Conservation (phyloP, 1,284 basidiomycete genomes). For the Rhodotorula sp. region DNA sequence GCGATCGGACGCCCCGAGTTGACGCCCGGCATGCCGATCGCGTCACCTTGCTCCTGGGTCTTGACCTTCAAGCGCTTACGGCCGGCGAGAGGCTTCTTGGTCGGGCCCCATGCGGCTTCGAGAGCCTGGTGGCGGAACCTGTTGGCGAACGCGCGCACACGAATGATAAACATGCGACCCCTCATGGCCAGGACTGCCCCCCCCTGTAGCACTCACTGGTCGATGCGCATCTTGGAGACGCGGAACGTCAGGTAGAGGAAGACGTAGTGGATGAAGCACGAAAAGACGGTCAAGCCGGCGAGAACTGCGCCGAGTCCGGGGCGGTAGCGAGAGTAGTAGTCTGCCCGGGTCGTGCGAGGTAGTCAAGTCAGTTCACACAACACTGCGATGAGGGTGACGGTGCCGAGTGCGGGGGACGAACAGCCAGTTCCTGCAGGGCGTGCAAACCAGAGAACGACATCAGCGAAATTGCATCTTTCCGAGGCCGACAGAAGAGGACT, state of each 20-base stretch:
- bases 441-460: neutral
- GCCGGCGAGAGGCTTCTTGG: conserved; percentile 33
- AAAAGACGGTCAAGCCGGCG: conserved; percentile 68
- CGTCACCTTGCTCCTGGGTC: conserved; percentile 39
- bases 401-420: conserved; percentile 5
- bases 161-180: neutral
- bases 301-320: conserved; percentile 78
- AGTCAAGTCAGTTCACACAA: neutral
- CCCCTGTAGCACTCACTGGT: conserved; percentile 25
- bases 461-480: neutral
- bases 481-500: conserved; percentile 3
- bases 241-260: conserved; percentile 73
- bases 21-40: conserved; percentile 33
- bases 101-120: conserved; percentile 44
- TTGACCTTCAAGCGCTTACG: conserved; percentile 39
- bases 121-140: conserved; percentile 45
- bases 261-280: conserved; percentile 73
- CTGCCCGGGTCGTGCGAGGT: conserved; percentile 57
- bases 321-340: conserved; percentile 89
- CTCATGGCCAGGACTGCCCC: neutral
- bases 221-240: conserved; percentile 66
- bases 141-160: neutral
- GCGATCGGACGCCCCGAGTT: conserved; percentile 34
- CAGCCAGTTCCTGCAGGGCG: conserved; percentile 41
- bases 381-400: neutral